phyloP scores from a whole-genome alignment of 202 grass and related monocot species.

The Hordeum pubiflorum region DNA sequence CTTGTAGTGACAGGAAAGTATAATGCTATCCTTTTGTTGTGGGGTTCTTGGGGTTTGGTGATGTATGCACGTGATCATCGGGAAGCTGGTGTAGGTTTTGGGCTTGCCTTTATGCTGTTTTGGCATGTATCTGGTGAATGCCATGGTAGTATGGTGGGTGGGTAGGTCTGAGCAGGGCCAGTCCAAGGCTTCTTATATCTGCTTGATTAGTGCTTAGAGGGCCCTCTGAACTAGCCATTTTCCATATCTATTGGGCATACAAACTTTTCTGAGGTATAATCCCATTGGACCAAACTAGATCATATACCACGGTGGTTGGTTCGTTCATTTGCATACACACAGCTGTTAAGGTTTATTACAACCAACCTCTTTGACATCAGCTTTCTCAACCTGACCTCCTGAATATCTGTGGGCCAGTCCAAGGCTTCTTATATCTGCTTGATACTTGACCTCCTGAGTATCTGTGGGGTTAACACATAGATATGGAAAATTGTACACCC shows the following conservation, averaged over 20 bases:
- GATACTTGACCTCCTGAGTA: no score
- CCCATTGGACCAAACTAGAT: background rate
- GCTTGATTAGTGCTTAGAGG: background rate
- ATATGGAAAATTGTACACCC: background rate
- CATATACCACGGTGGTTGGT: background rate
- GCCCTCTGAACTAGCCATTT: background rate
- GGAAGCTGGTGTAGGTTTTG: background rate
- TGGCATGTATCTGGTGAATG: background rate
- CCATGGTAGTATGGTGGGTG: background rate
- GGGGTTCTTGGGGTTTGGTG: constrained; percentile 5
- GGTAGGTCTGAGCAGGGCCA: constrained; percentile 12
- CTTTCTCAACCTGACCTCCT: constrained; percentile 11
- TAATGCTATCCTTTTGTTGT: background rate
- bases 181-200: background rate
- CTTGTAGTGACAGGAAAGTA: constrained; percentile 18
- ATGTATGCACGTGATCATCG: background rate
- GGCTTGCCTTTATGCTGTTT: constrained; percentile 5
- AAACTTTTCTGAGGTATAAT: background rate
- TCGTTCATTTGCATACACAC: background rate
- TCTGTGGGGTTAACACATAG: no score
- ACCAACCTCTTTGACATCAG: background rate
- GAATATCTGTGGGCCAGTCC: background rate
- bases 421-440: no score
- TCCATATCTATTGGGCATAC: background rate
- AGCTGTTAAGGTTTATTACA: background rate